A percentile compares a stretch with the other conserved stretches of the same genome.
phyloP scores from a whole-genome alignment of 2,329 filamentous ascomycete genomes.

The Calonectria honghensis region DNA sequence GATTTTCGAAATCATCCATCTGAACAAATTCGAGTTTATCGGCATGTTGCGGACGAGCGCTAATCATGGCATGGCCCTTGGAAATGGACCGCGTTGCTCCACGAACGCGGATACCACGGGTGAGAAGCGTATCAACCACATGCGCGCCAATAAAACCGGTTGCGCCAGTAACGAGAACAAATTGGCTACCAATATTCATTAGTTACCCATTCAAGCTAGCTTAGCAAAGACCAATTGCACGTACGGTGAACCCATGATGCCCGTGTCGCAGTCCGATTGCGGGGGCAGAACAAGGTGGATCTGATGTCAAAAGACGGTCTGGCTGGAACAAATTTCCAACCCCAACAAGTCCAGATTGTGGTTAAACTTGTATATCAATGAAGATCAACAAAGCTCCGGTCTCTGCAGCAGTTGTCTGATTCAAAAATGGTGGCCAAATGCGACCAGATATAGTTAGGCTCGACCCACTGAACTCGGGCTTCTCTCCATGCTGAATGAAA shows the following conservation, averaged over 20 bases:
- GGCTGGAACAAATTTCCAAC: not conserved
- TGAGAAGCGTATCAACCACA: constrained; percentile 3
- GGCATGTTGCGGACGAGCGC: not conserved
- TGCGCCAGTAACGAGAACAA: constrained; percentile 5
- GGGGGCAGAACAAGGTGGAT: not conserved
- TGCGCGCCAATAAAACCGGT: constrained; percentile 8
- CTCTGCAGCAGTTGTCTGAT: not conserved
- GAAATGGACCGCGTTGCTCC: constrained; percentile 15
- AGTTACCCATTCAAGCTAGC: not conserved
- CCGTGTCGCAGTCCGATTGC: not conserved
- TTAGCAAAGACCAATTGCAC: not conserved
- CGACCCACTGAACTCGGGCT: constrained; percentile 6
- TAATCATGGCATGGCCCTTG: constrained; percentile 12
- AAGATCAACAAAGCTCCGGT: no score
- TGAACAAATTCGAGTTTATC: constrained; percentile 5
- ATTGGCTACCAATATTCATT: not conserved
- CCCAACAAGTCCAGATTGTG: no score
- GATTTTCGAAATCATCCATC: constrained; percentile 13
- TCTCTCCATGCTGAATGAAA: not conserved
- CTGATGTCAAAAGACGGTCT: not conserved
- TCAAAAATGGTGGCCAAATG: not conserved
- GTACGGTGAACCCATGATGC: constrained; percentile 1
- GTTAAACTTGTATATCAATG: not conserved
- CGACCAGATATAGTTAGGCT: not conserved
- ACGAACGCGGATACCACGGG: constrained; percentile 10